Conservation (phyloP, 1,284 basidiomycete genomes). For the Rhizoctonia solani region DNA sequence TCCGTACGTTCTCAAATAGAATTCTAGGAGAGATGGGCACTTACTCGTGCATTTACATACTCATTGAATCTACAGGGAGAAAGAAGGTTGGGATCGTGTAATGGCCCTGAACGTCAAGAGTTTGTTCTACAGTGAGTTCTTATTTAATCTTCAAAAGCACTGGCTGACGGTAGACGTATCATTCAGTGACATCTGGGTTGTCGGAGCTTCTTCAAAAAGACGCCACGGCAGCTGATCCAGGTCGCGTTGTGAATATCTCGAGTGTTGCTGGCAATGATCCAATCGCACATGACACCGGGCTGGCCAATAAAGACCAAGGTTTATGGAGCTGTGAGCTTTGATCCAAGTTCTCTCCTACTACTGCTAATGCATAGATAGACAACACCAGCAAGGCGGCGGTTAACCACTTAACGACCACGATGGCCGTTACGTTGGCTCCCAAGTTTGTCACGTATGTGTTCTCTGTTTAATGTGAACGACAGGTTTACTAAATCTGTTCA, state of each 20-base stretch:
- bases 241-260: conserved; percentile 79
- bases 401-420: conserved; percentile 77
- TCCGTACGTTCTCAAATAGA: conserved; percentile 51
- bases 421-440: conserved; percentile 70
- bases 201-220: conserved; percentile 69
- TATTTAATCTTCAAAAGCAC: not conserved
- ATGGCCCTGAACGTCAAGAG: conserved; percentile 81
- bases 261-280: conserved; percentile 70
- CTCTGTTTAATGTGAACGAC: not conserved
- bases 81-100: conserved; percentile 78
- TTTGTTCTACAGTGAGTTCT: conserved; percentile 66
- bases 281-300: conserved; percentile 48
- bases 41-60: not conserved
- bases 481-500: conserved; percentile 42
- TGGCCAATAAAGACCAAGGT: conserved; percentile 65
- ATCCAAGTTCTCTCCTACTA: not conserved
- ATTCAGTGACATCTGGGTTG: conserved; percentile 49
- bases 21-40: too few relatives aligned
- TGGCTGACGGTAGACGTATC: conserved; percentile 41
- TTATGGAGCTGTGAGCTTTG: conserved; percentile 76
- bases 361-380: conserved; percentile 51
- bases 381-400: conserved; percentile 72
- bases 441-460: conserved; percentile 65
- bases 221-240: conserved; percentile 67
- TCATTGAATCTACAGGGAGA: conserved; percentile 41